A percentile compares a stretch with the other conserved stretches of the same genome.
phyloP scores from a whole-genome alignment of 768 basidiomycete genomes.

The Pleurotus pulmonarius region DNA sequence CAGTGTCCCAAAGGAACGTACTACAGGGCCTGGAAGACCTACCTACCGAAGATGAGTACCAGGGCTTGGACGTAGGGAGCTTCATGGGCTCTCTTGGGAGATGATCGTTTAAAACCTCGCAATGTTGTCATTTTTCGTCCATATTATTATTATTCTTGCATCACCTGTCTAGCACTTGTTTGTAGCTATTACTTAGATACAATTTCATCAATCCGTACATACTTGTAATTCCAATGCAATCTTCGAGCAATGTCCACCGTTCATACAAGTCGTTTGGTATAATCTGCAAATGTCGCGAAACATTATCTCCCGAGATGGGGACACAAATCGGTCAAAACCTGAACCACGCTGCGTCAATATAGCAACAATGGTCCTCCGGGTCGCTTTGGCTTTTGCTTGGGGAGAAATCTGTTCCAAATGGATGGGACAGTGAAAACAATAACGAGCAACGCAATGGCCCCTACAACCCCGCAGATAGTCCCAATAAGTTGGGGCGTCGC shows the following conservation, averaged over 20 bases:
- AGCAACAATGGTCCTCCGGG: slow-evolving; percentile 13
- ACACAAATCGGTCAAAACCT: not conserved
- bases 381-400: slow-evolving; percentile 12
- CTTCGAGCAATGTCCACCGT: not conserved
- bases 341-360: not conserved
- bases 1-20: slow-evolving; percentile 75
- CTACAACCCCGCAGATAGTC: slow-evolving; percentile 19
- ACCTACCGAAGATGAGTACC: slow-evolving; percentile 90
- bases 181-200: slow-evolving; percentile 10
- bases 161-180: not conserved
- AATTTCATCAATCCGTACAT: slow-evolving; percentile 9
- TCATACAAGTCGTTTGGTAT: not conserved
- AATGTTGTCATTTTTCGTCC: slow-evolving; percentile 24
- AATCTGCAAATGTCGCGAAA: not conserved
- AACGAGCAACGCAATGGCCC: slow-evolving; percentile 16
- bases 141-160: slow-evolving; percentile 5
- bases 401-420: slow-evolving; percentile 14
- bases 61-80: slow-evolving; percentile 76
- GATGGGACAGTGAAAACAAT: slow-evolving; percentile 21
- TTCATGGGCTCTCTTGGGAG: slow-evolving; percentile 85
- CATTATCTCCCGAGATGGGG: not conserved
- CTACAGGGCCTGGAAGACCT: slow-evolving; percentile 89
- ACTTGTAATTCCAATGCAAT: slow-evolving; percentile 9
- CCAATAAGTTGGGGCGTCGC: slow-evolving; percentile 18
- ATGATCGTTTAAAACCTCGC: slow-evolving; percentile 22